A percentile compares a stretch with the other conserved stretches of the same genome.
These are phyloP conservation scores for Sphenostylis stenocarpa DNA, from an alignment of 306 rosid genomes.

Conservation along the genomic window DNA sequence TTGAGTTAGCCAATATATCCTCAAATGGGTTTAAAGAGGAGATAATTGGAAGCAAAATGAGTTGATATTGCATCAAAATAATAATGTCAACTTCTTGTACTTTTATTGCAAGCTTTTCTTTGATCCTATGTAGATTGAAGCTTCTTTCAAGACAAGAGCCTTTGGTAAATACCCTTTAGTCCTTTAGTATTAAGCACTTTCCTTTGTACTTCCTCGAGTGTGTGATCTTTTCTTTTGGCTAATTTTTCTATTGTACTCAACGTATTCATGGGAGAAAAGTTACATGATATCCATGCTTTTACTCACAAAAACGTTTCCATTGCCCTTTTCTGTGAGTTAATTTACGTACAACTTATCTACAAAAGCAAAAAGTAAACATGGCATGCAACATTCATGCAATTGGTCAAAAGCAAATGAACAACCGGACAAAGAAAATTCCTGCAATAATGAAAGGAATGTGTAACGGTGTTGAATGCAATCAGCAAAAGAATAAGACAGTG, in stretches of 20 bases:
- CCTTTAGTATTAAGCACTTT: conserved; percentile 23
- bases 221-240: conserved; percentile 8
- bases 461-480: background rate
- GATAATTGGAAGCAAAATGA: background rate
- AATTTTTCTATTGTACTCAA: conserved; percentile 16
- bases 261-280: background rate
- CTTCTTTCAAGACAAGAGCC: conserved; percentile 20
- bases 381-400: background rate
- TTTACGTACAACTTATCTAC: too few species aligned
- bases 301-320: background rate
- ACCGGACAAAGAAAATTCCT: background rate
- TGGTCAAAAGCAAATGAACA: background rate
- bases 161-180: conserved; percentile 32
- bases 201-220: conserved; percentile 15
- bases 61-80: background rate
- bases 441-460: background rate
- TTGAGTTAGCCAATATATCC: conserved; percentile 6
- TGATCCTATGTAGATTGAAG: conserved; percentile 12
- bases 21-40: background rate
- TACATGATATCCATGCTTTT: background rate
- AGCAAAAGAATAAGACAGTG: background rate
- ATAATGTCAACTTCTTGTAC: conserved; percentile 15
- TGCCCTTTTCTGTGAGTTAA: background rate
- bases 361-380: too few species aligned
- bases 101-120: background rate